These are phyloP conservation scores for Trypethelium eluteriae DNA, from an alignment of 495 filamentous ascomycete genomes.

Conservation along the genomic window DNA sequence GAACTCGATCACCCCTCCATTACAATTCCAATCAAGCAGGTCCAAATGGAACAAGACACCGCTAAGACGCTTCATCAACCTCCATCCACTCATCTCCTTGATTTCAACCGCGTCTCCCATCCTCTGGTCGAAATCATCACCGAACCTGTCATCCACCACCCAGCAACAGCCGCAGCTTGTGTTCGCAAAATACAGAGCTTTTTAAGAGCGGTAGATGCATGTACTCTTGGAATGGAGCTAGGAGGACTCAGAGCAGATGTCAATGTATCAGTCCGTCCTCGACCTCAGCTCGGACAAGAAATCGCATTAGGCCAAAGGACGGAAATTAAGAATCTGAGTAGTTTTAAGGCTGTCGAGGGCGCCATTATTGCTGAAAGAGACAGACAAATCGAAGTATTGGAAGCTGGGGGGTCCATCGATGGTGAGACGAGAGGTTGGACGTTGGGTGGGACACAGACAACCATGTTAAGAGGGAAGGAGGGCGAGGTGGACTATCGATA, in stretches of 20 bases:
- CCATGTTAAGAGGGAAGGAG: slow-evolving; percentile 78
- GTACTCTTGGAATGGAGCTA: slow-evolving; percentile 82
- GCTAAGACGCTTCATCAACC: slow-evolving; percentile 82
- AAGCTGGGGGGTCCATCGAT: slow-evolving; percentile 66
- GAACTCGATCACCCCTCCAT: slow-evolving; percentile 53
- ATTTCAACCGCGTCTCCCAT: slow-evolving; percentile 88
- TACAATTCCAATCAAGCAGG: slow-evolving; percentile 73
- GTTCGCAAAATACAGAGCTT: slow-evolving; percentile 83
- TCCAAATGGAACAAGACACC: slow-evolving; percentile 97
- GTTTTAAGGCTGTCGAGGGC: slow-evolving; percentile 89
- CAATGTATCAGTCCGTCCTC: slow-evolving; percentile 77
- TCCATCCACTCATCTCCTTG: slow-evolving; percentile 65
- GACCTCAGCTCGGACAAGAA: slow-evolving; percentile 41
- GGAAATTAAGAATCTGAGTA: slow-evolving; percentile 96
- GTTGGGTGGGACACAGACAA: slow-evolving; percentile 67
- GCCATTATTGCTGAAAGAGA: slow-evolving; percentile 86
- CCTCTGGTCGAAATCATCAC: slow-evolving; percentile 96
- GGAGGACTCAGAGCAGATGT: slow-evolving; percentile 90
- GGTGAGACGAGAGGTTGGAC: slow-evolving; percentile 95
- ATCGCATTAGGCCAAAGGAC: slow-evolving; percentile 71
- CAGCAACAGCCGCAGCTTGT: slow-evolving; percentile 74
- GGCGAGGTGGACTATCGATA: slow-evolving; percentile 96
- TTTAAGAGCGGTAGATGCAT: slow-evolving; percentile 71
- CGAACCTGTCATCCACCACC: slow-evolving; percentile 71
- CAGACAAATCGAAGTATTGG: slow-evolving; percentile 74